phyloP scores from a whole-genome alignment of 2,329 filamentous ascomycete species.

The Aspergillus tubingensis region DNA sequence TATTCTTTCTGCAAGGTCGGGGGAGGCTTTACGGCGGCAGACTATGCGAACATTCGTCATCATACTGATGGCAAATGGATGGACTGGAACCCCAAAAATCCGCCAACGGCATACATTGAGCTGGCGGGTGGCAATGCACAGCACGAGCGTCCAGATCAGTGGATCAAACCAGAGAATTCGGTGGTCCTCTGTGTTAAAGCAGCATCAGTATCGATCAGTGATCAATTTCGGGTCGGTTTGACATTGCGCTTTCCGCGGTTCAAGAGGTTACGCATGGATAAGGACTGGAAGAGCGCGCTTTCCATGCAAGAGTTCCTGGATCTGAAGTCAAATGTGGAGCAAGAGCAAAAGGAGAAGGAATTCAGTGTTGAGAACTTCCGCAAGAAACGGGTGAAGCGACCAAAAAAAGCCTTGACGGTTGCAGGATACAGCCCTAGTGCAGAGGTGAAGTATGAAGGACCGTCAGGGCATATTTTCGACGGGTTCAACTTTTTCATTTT shows the following conservation, averaged over 20 bases:
- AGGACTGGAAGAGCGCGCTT: slow-evolving; percentile 77
- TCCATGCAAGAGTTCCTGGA: slow-evolving; percentile 75
- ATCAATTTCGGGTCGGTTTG: slow-evolving; percentile 73
- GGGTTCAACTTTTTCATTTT: slow-evolving; percentile 79
- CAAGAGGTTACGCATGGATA: slow-evolving; percentile 77
- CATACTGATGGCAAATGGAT: slow-evolving; percentile 89
- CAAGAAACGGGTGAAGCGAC: slow-evolving; percentile 64
- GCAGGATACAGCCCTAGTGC: slow-evolving; percentile 65
- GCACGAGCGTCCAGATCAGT: slow-evolving; percentile 80
- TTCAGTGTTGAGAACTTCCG: slow-evolving; percentile 69
- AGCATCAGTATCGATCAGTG: slow-evolving; percentile 71
- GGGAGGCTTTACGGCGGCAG: slow-evolving; percentile 82
- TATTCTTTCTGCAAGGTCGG: slow-evolving; percentile 98
- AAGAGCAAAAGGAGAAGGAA: slow-evolving; percentile 70
- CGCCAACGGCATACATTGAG: slow-evolving; percentile 76
- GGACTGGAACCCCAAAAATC: slow-evolving; percentile 75
- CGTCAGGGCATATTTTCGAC: slow-evolving; percentile 67
- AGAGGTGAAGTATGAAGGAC: slow-evolving; percentile 57
- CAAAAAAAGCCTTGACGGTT: slow-evolving; percentile 70
- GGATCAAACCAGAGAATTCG: slow-evolving; percentile 88
- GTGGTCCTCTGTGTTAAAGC: slow-evolving; percentile 88
- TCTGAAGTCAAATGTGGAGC: slow-evolving; percentile 68
- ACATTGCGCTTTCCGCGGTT: slow-evolving; percentile 93
- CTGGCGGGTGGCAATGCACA: slow-evolving; percentile 76
- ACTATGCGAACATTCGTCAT: slow-evolving; percentile 81